Base-by-base conservation (phyloP, 805 yeast genomes). In the Candida incommunis region DNA sequence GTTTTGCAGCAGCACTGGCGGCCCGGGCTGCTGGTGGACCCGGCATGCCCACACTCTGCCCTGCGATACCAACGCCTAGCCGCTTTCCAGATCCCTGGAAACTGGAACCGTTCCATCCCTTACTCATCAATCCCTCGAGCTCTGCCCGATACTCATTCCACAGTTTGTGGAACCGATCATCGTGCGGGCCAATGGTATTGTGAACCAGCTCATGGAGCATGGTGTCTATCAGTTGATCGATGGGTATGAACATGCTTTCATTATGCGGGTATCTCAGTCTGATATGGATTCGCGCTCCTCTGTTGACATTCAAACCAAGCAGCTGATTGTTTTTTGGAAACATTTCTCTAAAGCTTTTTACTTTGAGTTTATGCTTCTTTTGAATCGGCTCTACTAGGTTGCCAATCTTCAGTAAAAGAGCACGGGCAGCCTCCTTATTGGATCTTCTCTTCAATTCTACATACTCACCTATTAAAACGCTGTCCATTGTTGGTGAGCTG, bases 141-240 rank as follows among this genome's bases (percentile, higher is more conserved):
- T 54, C 81, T 3, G 64, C 65, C 46, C 72, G 74, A 35, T 82
- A 65, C 48, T 73, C 76, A 45, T 82, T 90, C 50, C 86, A 60
- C 43, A 71, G 70, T 43, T 65, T 64, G 57, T 84, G 84, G 57
- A 90, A 90, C 47, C 63, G 63, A 2, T 64, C 72, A 64, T 90
- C 81, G 57, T 90, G 97, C 0, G 94, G 82, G 0, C 96, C 95
- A 54, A 66, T 66, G 20, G 69, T 58, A 58, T 86, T 88, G 59
- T 90, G 97, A 1, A 85, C 74, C 37, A 90, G 67, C 59, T 90
- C 97, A 61, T 90, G 97, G 3, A 90, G 65, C 77, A 87, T 74
- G 0, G 95, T 86, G 1, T 87, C 95, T 22, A 88, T 57, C 1
- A 88, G 63, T 43, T 77, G 78, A 61, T 62, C 67, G 40, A 79